These are phyloP conservation scores for Mrakia hoshinonis DNA, from an alignment of 768 basidiomycete species.

Conservation along the genomic window DNA sequence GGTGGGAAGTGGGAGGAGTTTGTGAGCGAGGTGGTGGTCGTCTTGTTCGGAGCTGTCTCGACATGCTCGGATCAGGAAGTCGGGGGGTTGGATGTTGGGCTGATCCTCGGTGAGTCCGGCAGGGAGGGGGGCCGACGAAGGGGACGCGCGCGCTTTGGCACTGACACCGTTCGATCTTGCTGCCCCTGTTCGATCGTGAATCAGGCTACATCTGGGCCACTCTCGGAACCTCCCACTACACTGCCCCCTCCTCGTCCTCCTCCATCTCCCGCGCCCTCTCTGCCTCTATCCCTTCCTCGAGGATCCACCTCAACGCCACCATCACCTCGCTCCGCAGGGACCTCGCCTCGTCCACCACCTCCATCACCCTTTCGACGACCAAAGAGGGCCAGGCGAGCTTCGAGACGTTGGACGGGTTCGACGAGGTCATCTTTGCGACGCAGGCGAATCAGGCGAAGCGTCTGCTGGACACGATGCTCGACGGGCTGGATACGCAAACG, in stretches of 20 bases:
- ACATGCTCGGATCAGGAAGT: slow-evolving; percentile 55
- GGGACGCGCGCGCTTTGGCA: too few species aligned
- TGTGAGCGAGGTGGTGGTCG: slow-evolving; percentile 50
- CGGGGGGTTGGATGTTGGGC: slow-evolving; percentile 53
- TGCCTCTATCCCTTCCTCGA: slow-evolving; percentile 42
- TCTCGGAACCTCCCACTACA: slow-evolving; percentile 60
- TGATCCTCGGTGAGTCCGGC: slow-evolving; percentile 51
- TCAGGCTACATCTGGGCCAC: slow-evolving; percentile 67
- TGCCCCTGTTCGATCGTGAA: not conserved
- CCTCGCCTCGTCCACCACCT: not conserved
- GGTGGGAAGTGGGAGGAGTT: slow-evolving; percentile 52
- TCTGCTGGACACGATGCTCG: slow-evolving; percentile 44
- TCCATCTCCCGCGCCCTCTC: slow-evolving; percentile 35
- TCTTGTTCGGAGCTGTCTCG: slow-evolving; percentile 64
- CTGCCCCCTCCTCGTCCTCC: slow-evolving; percentile 42
- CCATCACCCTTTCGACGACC: slow-evolving; percentile 42
- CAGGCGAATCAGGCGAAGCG: slow-evolving; percentile 58
- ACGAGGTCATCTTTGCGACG: slow-evolving; percentile 63
- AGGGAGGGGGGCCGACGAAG: too few species aligned
- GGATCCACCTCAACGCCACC: slow-evolving; percentile 52
- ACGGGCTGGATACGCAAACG: slow-evolving; percentile 19
- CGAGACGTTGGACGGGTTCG: slow-evolving; percentile 45
- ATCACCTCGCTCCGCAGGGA: slow-evolving; percentile 47
- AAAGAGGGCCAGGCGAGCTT: slow-evolving; percentile 36
- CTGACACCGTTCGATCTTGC: not conserved